A percentile compares a stretch with the other conserved stretches of the same genome.
Evolutionary conservation across 495 filamentous ascomycete species (phyloP).

Genomic region (Neurospora sp.): DNA sequence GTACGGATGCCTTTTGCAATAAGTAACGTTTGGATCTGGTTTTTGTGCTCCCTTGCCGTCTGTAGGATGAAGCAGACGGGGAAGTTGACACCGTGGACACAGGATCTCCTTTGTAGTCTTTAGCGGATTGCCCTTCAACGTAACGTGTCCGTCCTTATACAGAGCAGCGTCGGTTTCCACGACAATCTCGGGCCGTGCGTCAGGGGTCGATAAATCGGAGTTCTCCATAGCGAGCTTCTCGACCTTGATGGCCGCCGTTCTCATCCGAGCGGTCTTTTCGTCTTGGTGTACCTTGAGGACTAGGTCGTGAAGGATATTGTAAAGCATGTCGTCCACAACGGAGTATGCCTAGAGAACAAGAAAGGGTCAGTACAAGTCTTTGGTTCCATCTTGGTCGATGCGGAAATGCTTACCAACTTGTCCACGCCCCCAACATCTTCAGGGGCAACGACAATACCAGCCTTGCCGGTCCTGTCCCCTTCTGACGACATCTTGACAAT

Average conservation of each 20-base stretch:
- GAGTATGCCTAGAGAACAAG: conserved; percentile 31
- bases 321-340: conserved; percentile 57
- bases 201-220: conserved; percentile 30
- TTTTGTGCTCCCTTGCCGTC: conserved; percentile 50
- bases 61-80: conserved; percentile 52
- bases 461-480: conserved; percentile 31
- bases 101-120: conserved; percentile 60
- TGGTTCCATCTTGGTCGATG: background rate
- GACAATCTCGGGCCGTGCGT: conserved; percentile 36
- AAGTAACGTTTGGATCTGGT: conserved; percentile 52
- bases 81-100: conserved; percentile 56
- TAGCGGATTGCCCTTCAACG: conserved; percentile 66
- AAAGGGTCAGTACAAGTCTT: background rate
- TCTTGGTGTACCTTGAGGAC: conserved; percentile 62
- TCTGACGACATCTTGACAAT: conserved; percentile 26
- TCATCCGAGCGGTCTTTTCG: conserved; percentile 61
- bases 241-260: conserved; percentile 61
- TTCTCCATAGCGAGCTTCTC: conserved; percentile 54
- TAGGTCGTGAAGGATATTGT: conserved; percentile 64
- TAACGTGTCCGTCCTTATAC: conserved; percentile 62
- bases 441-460: conserved; percentile 36
- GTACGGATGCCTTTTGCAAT: conserved; percentile 69
- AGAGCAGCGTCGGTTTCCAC: conserved; percentile 62
- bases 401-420: conserved; percentile 31
- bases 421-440: conserved; percentile 30